These are phyloP conservation scores for Citrus reticulata DNA, from an alignment of 345 rosid genomes.

Conservation along the genomic window DNA sequence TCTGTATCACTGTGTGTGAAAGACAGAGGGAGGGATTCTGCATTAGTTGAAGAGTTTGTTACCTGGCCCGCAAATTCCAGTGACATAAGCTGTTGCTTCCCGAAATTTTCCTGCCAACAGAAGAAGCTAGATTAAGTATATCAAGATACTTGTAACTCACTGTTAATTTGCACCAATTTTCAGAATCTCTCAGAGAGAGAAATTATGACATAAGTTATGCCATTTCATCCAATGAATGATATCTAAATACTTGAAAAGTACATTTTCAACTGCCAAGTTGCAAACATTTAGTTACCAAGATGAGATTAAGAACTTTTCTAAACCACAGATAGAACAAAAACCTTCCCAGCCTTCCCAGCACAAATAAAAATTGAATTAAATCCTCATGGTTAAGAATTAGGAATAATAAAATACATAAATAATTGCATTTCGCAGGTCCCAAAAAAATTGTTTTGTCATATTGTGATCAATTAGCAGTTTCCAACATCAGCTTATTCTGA, in stretches of 20 bases:
- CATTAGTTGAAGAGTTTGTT: slow-evolving; percentile 9
- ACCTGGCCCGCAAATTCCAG: slow-evolving; percentile 65
- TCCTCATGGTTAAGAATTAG: background rate
- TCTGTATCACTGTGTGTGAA: background rate
- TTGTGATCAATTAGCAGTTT: background rate
- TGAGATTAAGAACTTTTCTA: background rate
- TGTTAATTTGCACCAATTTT: background rate
- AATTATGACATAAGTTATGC: background rate
- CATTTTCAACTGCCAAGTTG: background rate
- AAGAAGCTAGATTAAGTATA: background rate
- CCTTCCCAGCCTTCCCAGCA: background rate
- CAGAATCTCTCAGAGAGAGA: background rate
- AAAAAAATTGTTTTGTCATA: background rate
- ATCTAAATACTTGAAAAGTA: background rate
- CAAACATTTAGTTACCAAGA: background rate
- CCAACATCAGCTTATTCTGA: background rate
- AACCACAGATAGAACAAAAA: background rate
- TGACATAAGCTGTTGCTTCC: slow-evolving; percentile 54
- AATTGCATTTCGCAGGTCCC: background rate
- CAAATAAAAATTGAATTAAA: background rate
- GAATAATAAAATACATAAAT: background rate
- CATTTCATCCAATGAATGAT: background rate
- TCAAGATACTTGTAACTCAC: background rate
- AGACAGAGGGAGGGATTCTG: background rate
- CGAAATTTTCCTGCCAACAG: slow-evolving; percentile 53